Base-by-base conservation (phyloP, 257 asterid genomes). In the Apocynum venetum region DNA sequence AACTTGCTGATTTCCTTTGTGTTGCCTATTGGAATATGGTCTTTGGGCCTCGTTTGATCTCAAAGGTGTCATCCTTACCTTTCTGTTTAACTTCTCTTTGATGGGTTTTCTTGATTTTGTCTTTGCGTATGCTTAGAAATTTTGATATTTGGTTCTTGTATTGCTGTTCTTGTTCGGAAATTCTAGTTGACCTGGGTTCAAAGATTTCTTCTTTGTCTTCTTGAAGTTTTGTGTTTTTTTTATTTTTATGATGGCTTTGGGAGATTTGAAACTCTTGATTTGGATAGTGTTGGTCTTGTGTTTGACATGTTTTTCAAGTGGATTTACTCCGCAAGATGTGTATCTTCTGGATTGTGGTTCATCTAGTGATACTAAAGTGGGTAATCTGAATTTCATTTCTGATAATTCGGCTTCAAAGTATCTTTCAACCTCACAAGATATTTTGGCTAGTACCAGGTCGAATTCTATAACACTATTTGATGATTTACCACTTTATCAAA, bases 341-440 rank as follows among this genome's bases (percentile, higher is more conserved):
- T 84, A 77, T 80, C 81, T 84, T 59, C 44, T 86, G 41, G 80
- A 86, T 64, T 86, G 90, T 84, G 90, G 90, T 76, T 84, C 90
- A 60, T 13, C 85, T 44, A 69, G 47, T 52, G 85, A 80, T 76
- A 79, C 79, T 69, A 35, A 68, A 20, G 78, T 84, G 57, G 82
- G 85, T 76, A 70, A 66, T 67, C 76, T 79, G 74, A 77, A 78
- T 53, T 86, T 51, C 72, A 3, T 84, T 55, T 59, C 88, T 71
- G 88, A 87, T 87, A 80, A 80, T 56, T 84, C 85, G 48, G 81
- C 87, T 40, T 71, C 85, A 4, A 70, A 76, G 31, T 82, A 76
- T 73, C 83, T 87, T 43, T 80, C 87, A 74, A 74, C 88, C 55
- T 47, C 84, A 69, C 77, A 51, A 65, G 81, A 78, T 19, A 68